A percentile compares a stretch with the other conserved stretches of the same genome.
Conservation (phyloP, 2,329 filamentous ascomycete species). For the Exophiala lecanii-corni region DNA sequence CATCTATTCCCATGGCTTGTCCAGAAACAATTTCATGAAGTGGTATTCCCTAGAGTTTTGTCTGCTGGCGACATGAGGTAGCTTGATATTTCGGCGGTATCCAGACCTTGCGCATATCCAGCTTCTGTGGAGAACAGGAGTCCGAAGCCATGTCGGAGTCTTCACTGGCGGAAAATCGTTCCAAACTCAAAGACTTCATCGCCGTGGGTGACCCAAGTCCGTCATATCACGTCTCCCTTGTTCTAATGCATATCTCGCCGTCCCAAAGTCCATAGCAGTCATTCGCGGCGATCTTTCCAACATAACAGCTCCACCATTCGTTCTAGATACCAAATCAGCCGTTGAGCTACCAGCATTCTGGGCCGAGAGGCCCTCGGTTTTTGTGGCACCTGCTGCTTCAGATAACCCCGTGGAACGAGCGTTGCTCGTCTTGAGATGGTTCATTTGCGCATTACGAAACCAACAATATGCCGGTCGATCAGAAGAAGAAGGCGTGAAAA, state of each 20-base stretch:
- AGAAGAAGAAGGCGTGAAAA: constrained; percentile 23
- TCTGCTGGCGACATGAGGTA: too few species aligned
- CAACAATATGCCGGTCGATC: constrained; percentile 47
- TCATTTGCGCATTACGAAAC: constrained; percentile 86
- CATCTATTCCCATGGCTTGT: too few species aligned
- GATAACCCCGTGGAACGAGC: constrained; percentile 75
- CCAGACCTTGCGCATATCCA: too few species aligned
- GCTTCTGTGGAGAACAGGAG: too few species aligned
- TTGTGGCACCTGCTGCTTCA: constrained; percentile 77
- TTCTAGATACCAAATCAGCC: constrained; percentile 71
- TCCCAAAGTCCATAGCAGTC: constrained; percentile 61
- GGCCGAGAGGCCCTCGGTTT: constrained; percentile 71
- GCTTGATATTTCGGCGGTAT: too few species aligned
- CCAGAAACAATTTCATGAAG: too few species aligned
- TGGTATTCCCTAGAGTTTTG: too few species aligned
- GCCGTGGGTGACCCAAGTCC: constrained; percentile 9
- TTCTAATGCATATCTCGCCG: constrained; percentile 20
- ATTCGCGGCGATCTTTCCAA: constrained; percentile 80
- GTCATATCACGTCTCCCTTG: not conserved
- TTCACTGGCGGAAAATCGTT: constrained; percentile 22
- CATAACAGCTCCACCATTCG: constrained; percentile 76
- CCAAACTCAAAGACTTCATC: constrained; percentile 32
- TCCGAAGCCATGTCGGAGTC: constrained; percentile 6
- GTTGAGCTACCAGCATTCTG: constrained; percentile 80
- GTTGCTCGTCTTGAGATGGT: constrained; percentile 91